Percentiles rank a stretch among this genome's conserved stretches.
Conservation (phyloP, 495 filamentous ascomycete species). For the Aspergillus incahuasiensis region DNA sequence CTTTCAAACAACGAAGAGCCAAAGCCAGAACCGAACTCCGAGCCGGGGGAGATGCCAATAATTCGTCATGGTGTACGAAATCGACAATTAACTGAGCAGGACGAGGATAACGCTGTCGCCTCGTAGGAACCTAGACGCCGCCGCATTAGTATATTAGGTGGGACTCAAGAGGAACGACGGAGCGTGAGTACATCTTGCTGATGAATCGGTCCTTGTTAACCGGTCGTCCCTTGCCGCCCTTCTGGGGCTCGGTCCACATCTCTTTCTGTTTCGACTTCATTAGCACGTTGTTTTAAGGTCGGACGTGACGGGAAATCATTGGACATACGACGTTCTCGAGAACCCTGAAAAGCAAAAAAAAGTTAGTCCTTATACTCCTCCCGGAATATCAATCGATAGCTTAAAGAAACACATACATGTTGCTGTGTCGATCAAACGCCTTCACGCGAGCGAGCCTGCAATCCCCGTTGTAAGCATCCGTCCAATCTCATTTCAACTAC, state of each 20-base stretch:
- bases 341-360: conserved; percentile 36
- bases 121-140: conserved; percentile 10
- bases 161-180: conserved; percentile 35
- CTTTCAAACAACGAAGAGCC: conserved; percentile 7
- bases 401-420: conserved; percentile 51
- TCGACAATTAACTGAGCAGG: conserved; percentile 7
- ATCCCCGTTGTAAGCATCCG: not conserved
- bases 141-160: conserved; percentile 29
- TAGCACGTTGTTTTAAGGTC: not conserved
- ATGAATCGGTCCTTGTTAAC: conserved; percentile 98
- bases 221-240: conserved; percentile 81
- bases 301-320: not conserved
- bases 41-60: conserved; percentile 4
- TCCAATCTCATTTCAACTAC: not conserved
- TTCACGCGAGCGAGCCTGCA: conserved; percentile 64
- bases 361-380: not conserved
- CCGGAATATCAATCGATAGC: not conserved
- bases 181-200: conserved; percentile 89
- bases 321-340: conserved; percentile 67
- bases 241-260: conserved; percentile 98
- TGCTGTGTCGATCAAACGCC: conserved; percentile 91
- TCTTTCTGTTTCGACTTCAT: conserved; percentile 55
- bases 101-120: conserved; percentile 14
- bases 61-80: not conserved
- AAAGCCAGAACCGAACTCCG: conserved; percentile 8